Evolutionary conservation across 768 basidiomycete genomes (phyloP), one percentile per base, ranked within the genome.

Genomic region (Rubroboletus satanas): DNA sequence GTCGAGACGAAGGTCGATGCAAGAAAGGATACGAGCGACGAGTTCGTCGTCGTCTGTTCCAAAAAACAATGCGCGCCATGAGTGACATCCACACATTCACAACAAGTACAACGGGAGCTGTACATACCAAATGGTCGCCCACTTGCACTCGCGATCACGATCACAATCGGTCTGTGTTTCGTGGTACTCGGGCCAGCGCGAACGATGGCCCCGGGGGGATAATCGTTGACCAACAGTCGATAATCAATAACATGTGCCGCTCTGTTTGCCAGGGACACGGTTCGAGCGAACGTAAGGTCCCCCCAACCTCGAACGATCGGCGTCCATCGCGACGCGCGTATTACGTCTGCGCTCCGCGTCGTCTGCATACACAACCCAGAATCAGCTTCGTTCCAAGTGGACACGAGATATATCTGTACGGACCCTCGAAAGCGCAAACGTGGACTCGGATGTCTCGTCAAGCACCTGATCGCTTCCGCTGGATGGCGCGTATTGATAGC

Each of bases 41-140:
- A 65, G 46, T 29, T 45, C 54, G 0, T 49, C 36, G 1, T 51
- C 37, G 21, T 66, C 64, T 65, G 38, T 44, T 38, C 28, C 12
- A 21, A 6, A 15, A 41, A 21, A 28, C 15, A 31, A 3, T 17
- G 15, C 0, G 15, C 0, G 5, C 1, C 5, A 5, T 12, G 7
- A 36, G 31, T 52, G 48, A 33, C 5, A 7, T 36, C 17, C 7
- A 21, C 23, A 31, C 15, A 6, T 14, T 15, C 2, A 0, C 12
- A 32, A 26, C n/a, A 9, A 18, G 11, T n/a, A 42, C 31, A 5
- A 44, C 14, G 15, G 11, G n/a, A 29, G 7, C 8, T 17, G 9
- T 23, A 49, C 62, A 0, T 45, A 66, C 64, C 65, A 33, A 64
- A 66, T 28, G 33, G 42, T 10, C 7, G 26, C n/a, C 42, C 52